Base-by-base conservation (phyloP, 2,329 filamentous ascomycete species). In the Blastomyces percursus region DNA sequence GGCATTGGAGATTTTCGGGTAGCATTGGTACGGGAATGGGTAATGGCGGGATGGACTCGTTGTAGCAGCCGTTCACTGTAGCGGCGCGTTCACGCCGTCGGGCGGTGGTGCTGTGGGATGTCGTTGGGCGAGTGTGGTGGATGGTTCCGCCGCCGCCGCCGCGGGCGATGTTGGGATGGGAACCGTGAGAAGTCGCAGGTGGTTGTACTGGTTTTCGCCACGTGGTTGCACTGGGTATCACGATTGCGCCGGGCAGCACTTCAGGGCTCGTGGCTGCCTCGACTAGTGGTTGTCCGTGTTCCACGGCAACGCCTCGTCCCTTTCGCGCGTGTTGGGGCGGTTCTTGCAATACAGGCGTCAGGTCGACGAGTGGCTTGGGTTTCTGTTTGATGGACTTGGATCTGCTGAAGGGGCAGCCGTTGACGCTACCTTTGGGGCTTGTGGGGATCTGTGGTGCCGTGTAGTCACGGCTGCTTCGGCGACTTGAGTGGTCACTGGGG, bases 321-420 rank as follows among this genome's bases (percentile, higher is more conserved):
- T 72, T 75, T 35, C 70, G 69, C 5, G 62, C 64, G 63, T 75
- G 72, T 48, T 74, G 72, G 1, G 86, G 86, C 7, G 86, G 81
- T 65, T 88, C 86, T 59, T 81, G 79, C 69, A 86, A 88, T 58
- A 80, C 78, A 0, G 85, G 84, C 0, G 85, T 86, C 50, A 91
- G 79, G 69, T 89, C 88, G 38, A 91, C 75, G 6, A 91, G 79
- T 1, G 88, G 87, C 65, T 84, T 85, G 2, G 80, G 79, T 68
- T 73, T 76, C 30, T 73, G 76, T 6, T 69, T 72, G 59, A 73
- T 67, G 1, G 82, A 82, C n/a, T 72, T 73, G n/a, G 77, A 77
- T 59, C 80, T 77, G 50, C 74, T 73, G 4, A 81, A 70, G 62
- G 77, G 74, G 48, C 72, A 70, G 30, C 69, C 70, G 27, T 69